Percentiles rank a stretch among this genome's conserved stretches.
phyloP scores from a whole-genome alignment of 805 yeast species.

The Saccharomycopsis lassenensis region DNA sequence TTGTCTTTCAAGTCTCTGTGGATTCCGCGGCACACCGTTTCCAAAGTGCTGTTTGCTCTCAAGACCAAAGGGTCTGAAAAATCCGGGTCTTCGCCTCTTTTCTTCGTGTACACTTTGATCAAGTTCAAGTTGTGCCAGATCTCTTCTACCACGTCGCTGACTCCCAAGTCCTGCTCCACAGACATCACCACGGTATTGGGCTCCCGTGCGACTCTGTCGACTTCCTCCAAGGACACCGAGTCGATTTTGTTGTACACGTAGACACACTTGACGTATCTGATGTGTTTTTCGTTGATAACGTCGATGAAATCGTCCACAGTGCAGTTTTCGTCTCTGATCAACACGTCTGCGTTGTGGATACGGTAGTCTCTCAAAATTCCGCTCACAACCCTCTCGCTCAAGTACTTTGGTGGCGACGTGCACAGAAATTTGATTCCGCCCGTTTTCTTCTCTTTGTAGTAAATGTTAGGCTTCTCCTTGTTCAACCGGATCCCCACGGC shows the following conservation, averaged over 20 bases:
- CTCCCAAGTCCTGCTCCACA: conserved; percentile 78
- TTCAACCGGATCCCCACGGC: conserved; percentile 89
- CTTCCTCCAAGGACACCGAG: conserved; percentile 89
- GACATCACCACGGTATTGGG: conserved; percentile 93
- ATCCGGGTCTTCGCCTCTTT: conserved; percentile 73
- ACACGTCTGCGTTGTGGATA: conserved; percentile 87
- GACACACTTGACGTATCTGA: conserved; percentile 81
- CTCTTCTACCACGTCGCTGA: conserved; percentile 80
- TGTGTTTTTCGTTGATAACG: conserved; percentile 75
- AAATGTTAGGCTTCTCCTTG: conserved; percentile 68
- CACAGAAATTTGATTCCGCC: conserved; percentile 87
- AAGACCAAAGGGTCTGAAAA: conserved; percentile 89
- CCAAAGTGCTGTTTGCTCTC: conserved; percentile 65
- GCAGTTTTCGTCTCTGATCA: conserved; percentile 77
- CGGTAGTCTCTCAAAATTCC: conserved; percentile 76
- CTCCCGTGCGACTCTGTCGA: conserved; percentile 81
- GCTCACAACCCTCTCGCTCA: conserved; percentile 71
- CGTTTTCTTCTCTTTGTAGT: conserved; percentile 66
- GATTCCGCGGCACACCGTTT: conserved; percentile 81
- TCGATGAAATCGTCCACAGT: conserved; percentile 93
- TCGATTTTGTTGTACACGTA: conserved; percentile 94
- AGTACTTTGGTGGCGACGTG: conserved; percentile 67
- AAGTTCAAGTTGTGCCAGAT: conserved; percentile 77
- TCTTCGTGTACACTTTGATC: conserved; percentile 76
- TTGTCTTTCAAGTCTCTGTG: conserved; percentile 88